phyloP scores from a whole-genome alignment of 2,329 filamentous ascomycete species.

The Neoarthrinium moseri region DNA sequence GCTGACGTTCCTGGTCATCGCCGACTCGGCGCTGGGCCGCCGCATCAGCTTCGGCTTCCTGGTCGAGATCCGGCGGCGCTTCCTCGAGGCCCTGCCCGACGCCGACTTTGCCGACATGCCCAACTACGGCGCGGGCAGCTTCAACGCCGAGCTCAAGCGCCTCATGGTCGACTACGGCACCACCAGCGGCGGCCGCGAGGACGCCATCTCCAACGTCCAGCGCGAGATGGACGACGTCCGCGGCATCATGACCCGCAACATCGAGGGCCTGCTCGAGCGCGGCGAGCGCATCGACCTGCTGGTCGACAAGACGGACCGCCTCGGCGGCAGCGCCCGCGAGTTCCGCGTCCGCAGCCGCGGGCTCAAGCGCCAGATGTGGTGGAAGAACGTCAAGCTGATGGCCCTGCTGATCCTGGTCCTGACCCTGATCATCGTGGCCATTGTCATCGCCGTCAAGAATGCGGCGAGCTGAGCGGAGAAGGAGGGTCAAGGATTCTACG shows the following conservation, averaged over 20 bases:
- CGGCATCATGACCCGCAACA: slow-evolving; percentile 94
- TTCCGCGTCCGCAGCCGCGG: slow-evolving; percentile 86
- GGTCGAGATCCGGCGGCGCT: slow-evolving; percentile 84
- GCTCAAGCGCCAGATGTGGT: slow-evolving; percentile 95
- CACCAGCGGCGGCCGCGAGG: slow-evolving; percentile 70
- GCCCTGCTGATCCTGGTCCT: slow-evolving; percentile 71
- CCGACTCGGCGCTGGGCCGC: slow-evolving; percentile 75
- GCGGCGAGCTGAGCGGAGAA: background rate
- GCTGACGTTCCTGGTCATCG: slow-evolving; percentile 88
- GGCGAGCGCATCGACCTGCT: slow-evolving; percentile 91
- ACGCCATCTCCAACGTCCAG: slow-evolving; percentile 81
- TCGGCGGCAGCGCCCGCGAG: slow-evolving; percentile 85
- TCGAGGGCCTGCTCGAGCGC: slow-evolving; percentile 83
- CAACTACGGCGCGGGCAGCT: slow-evolving; percentile 85
- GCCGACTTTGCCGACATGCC: slow-evolving; percentile 74
- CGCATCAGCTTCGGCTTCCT: slow-evolving; percentile 93
- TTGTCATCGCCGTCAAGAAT: slow-evolving; percentile 53
- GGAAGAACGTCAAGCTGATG: slow-evolving; percentile 98
- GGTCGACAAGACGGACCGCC: slow-evolving; percentile 92
- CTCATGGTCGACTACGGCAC: slow-evolving; percentile 85
- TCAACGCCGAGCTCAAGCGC: slow-evolving; percentile 75
- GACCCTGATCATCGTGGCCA: slow-evolving; percentile 53
- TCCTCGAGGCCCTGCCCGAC: slow-evolving; percentile 68
- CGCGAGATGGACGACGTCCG: slow-evolving; percentile 89
- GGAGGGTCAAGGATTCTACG: background rate